phyloP scores from a whole-genome alignment of 768 basidiomycete species.

The Russula brevipes region DNA sequence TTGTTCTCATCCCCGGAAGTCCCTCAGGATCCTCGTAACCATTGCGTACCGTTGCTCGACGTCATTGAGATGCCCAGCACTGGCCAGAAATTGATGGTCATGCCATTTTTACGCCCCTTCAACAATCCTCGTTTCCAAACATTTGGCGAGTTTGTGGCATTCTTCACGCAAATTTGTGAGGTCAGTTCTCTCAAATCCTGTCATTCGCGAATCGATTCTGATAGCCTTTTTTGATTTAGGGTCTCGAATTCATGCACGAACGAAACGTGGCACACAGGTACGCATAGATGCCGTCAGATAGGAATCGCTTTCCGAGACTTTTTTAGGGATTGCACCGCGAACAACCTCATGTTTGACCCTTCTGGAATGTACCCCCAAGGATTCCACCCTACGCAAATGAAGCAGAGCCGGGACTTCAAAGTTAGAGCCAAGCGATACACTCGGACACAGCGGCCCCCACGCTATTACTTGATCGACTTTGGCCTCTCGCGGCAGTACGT shows the following conservation, averaged over 20 bases:
- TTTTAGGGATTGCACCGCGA: not conserved
- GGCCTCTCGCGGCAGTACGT: conserved; percentile 28
- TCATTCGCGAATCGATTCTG: not conserved
- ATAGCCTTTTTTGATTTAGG: not conserved
- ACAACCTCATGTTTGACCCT: conserved; percentile 22
- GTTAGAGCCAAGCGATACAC: conserved; percentile 22
- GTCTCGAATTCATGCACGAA: conserved; percentile 2
- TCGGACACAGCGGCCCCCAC: conserved; percentile 28
- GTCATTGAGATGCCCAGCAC: not conserved
- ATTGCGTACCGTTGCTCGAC: conserved; percentile 17
- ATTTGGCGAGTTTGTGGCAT: conserved; percentile 20
- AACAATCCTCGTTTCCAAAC: conserved; percentile 2
- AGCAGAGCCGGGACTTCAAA: conserved; percentile 4
- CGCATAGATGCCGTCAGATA: not conserved
- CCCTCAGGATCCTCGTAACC: conserved; percentile 28
- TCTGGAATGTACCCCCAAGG: conserved; percentile 13
- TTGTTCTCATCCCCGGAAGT: conserved; percentile 19
- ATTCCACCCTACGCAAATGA: conserved; percentile 14
- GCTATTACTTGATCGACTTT: conserved; percentile 33
- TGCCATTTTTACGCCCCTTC: not conserved
- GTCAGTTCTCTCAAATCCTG: not conserved
- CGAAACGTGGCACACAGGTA: conserved; percentile 1
- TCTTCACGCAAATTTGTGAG: conserved; percentile 18
- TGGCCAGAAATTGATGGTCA: not conserved
- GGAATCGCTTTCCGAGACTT: not conserved